Percentiles rank a stretch among this genome's conserved stretches.
These are phyloP conservation scores for Quercus lobata DNA, from an alignment of 331 rosid genomes.

Conservation along the genomic window DNA sequence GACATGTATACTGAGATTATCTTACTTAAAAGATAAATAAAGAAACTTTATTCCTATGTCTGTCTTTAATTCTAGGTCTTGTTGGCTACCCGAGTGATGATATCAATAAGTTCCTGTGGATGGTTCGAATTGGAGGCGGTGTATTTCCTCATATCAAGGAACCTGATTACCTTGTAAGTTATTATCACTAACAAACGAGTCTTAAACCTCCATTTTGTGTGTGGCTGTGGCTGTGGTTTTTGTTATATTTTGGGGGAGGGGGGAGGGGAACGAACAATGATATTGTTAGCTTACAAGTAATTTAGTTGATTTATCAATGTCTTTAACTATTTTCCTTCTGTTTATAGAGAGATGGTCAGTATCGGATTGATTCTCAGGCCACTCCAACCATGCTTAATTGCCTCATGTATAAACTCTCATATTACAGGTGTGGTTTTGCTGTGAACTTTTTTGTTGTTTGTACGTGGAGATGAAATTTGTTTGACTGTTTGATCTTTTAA, in stretches of 20 bases:
- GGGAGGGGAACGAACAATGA: background rate
- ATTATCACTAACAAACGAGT: background rate
- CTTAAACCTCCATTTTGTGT: too few relatives aligned
- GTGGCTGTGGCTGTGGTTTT: too few relatives aligned
- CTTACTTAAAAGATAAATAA: background rate
- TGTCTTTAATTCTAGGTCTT: slow-evolving; percentile 56
- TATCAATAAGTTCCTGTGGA: slow-evolving; percentile 97
- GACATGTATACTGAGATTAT: slow-evolving; percentile 14
- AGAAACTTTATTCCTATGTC: slow-evolving; percentile 27
- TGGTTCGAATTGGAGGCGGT: slow-evolving; percentile 99
- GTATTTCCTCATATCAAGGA: slow-evolving; percentile 98
- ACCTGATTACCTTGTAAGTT: slow-evolving; percentile 88
- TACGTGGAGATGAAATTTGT: background rate
- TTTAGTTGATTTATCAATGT: slow-evolving; percentile 1
- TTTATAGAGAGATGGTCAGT: slow-evolving; percentile 91
- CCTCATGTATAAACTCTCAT: slow-evolving; percentile 98
- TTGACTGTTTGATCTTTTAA: slow-evolving; percentile 14
- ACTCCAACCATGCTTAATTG: slow-evolving; percentile 94
- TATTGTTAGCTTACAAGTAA: slow-evolving; percentile 7
- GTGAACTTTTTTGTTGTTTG: slow-evolving; percentile 22
- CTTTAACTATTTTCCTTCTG: background rate
- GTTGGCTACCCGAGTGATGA: slow-evolving; percentile 99
- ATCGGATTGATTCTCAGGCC: slow-evolving; percentile 89
- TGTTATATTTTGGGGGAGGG: background rate
- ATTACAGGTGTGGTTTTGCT: slow-evolving; percentile 71